Base-by-base conservation (phyloP, 805 yeast genomes). In the Brettanomyces bruxellensis region DNA sequence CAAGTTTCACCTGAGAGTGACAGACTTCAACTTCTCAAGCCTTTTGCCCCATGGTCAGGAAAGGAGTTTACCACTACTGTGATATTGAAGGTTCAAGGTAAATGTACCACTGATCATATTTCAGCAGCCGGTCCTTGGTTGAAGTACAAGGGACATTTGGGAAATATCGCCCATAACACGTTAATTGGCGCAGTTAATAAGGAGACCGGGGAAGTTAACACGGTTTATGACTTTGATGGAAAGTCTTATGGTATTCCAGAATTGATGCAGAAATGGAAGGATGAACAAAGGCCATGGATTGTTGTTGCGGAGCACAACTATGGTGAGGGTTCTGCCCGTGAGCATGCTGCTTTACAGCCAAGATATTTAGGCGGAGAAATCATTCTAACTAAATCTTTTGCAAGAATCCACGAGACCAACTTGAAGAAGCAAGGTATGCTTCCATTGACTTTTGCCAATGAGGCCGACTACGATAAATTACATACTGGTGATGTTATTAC, bases 311-410 rank as follows among this genome's bases (percentile, higher is more conserved):
- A 93, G 66, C 96, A 93, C 64, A 91, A 91, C 69, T 93, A 91
- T 61, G 99, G 99, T 69, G 99, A 91, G 72, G 99, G 99, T 58
- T 90, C 97, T 43, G 97, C 99, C 32, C 86, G 99, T 77, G 99
- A 91, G 67, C 99, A 91, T 61, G 99, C 99, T 41, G 98, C 98
- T 13, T 73, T 93, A 55, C 87, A 93, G 34, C 99, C 98, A 47
- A 78, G 95, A 68, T 93, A 86, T 72, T 75, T 93, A 40, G 98
- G 97, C 50, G 98, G 99, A 52, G 69, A 82, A 48, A 78, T 89
- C 52, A 84, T 91, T 51, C 71, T 91, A 51, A 95, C 87, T 57
- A 91, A 90, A 68, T 90, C 97, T 8, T 91, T 91, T 70, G 99
- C 99, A 34, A 84, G 99, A 75, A 91, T 91, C 59, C 99, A 91